Conservation (phyloP, 805 yeast species). For the Schwanniomyces pseudopolymorphus region DNA sequence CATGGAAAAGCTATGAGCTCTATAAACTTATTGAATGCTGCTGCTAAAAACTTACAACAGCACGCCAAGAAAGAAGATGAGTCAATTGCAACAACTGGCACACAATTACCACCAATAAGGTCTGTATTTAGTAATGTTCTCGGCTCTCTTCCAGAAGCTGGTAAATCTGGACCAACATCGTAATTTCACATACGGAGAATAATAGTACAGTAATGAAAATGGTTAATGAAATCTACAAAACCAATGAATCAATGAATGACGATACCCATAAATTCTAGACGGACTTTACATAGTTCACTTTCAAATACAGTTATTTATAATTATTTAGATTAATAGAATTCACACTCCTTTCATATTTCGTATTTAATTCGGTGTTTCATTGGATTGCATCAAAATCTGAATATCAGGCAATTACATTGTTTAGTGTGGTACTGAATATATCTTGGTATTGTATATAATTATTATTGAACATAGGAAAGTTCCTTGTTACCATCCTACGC, state of each 20-base stretch:
- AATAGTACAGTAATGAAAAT: background rate
- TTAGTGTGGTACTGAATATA: background rate
- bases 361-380: background rate
- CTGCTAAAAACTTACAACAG: conserved; percentile 23
- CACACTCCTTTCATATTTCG: background rate
- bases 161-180: background rate
- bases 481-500: too few relatives aligned
- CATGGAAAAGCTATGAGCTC: conserved; percentile 12
- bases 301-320: background rate
- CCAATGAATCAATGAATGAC: background rate
- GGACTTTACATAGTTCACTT: background rate
- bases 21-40: conserved; percentile 20
- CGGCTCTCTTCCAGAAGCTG: background rate
- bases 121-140: conserved; percentile 25
- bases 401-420: too few relatives aligned
- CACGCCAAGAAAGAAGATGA: conserved; percentile 15
- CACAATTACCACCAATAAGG: conserved; percentile 42
- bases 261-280: background rate
- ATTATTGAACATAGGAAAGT: too few relatives aligned
- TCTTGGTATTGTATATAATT: too few relatives aligned
- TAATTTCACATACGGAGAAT: background rate
- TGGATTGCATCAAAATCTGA: too few relatives aligned
- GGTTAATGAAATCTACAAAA: background rate
- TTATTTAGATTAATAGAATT: background rate
- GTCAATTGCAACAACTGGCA: conserved; percentile 40